Percentiles rank a stretch among this genome's conserved stretches.
These are phyloP conservation scores for Sugiyamaella boreocaroliniensis DNA, from an alignment of 805 yeast species.

Conservation along the genomic window DNA sequence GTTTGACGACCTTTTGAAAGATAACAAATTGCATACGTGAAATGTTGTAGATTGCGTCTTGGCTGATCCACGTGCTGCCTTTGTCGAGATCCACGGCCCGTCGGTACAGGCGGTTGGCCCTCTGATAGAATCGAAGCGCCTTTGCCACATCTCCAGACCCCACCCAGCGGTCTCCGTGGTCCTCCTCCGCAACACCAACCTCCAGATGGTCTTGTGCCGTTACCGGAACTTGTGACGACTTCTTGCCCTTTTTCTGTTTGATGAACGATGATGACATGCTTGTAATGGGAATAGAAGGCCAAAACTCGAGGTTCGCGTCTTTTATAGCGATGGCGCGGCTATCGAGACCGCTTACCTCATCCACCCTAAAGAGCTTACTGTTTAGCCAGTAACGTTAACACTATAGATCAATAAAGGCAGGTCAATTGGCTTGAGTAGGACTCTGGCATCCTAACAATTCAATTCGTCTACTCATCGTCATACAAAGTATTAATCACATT, in stretches of 20 bases:
- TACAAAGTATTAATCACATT: no score
- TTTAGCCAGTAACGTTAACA: no score
- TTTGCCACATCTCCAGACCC: conserved; percentile 55
- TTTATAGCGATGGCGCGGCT: no score
- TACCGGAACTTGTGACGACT: conserved; percentile 13
- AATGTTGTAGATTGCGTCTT: conserved; percentile 53
- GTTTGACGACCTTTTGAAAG: conserved; percentile 42
- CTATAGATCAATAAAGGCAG: no score
- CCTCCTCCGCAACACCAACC: conserved; percentile 55
- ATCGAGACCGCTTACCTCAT: no score
- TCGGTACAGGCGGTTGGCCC: conserved; percentile 43
- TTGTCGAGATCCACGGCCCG: conserved; percentile 29
- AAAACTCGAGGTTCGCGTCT: no score
- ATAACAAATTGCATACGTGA: conserved; percentile 55
- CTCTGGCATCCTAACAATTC: no score
- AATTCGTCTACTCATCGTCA: no score
- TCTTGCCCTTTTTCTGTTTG: conserved; percentile 10
- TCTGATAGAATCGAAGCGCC: conserved; percentile 56
- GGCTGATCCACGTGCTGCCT: conserved; percentile 14
- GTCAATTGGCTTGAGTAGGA: no score
- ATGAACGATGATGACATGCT: background rate
- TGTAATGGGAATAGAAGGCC: no score
- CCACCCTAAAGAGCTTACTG: no score
- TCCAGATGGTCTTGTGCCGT: conserved; percentile 51
- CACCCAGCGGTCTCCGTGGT: conserved; percentile 70